phyloP scores from a whole-genome alignment of 805 yeast species.

The Metschnikowia chrysomelidarum region DNA sequence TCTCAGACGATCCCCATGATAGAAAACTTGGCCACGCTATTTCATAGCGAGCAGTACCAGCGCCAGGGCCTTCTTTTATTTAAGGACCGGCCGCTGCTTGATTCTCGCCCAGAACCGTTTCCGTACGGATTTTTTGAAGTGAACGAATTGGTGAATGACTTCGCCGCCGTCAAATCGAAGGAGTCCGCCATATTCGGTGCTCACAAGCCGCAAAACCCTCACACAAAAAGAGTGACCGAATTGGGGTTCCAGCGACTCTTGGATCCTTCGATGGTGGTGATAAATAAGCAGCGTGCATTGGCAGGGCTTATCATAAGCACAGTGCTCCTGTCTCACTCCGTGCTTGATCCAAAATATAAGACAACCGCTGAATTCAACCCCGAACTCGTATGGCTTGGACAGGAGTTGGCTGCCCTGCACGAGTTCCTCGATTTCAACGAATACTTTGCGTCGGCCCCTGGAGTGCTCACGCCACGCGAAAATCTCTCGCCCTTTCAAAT shows the following conservation, averaged over 20 bases:
- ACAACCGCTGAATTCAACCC: constrained; percentile 10
- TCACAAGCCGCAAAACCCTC: constrained; percentile 1
- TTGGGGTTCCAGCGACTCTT: constrained; percentile 23
- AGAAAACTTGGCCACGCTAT: constrained; percentile 10
- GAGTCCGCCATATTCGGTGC: constrained; percentile 24
- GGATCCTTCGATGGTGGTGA: constrained; percentile 29
- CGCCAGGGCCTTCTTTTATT: constrained; percentile 28
- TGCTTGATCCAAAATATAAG: constrained; percentile 23
- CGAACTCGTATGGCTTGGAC: constrained; percentile 36
- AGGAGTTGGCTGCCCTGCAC: constrained; percentile 28
- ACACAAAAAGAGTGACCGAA: constrained; percentile 20
- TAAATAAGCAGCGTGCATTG: constrained; percentile 27
- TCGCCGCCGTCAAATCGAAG: constrained; percentile 20
- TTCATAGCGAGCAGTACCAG: constrained; percentile 21
- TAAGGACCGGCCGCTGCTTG: constrained; percentile 25
- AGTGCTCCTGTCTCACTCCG: constrained; percentile 25
- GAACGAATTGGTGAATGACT: constrained; percentile 22
- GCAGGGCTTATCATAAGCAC: constrained; percentile 28
- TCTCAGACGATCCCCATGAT: constrained; percentile 12
- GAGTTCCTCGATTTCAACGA: constrained; percentile 24
- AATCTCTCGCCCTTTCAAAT: constrained; percentile 22
- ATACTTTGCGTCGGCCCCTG: constrained; percentile 28
- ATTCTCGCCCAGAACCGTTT: constrained; percentile 19
- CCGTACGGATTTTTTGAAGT: constrained; percentile 32
- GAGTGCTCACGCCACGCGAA: constrained; percentile 29